Evolutionary conservation across 1,284 basidiomycete species (phyloP), one percentile per base, ranked within the genome.

Genomic region (Cutaneotrichosporon arboriforme): DNA sequence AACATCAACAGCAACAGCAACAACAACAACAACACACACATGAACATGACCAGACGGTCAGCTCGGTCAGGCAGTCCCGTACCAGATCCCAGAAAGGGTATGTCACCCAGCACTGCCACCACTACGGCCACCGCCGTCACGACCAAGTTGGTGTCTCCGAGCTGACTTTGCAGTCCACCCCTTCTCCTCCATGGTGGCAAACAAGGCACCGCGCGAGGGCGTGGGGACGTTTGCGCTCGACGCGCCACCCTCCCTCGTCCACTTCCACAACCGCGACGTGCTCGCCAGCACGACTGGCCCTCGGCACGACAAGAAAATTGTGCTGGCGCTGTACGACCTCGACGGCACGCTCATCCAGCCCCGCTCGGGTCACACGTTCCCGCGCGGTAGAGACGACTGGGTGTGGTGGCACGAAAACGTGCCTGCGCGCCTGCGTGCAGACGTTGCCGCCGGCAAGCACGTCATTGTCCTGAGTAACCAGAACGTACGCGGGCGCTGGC

Each of bases 381-480:
- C 75, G 12, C 76, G 66, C 58, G 70, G 66, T 21, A 67, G 78
- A 40, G 68, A 75, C 1, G 79, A 81, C 59, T 93, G 86, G 83
- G 78, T 82, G 58, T 91, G 88, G 86, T 92, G 88, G 88, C 74
- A 82, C 58, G 67, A 78, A 0, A 67, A 65, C 17, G 82, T 96
- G 1, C 84, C 84, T 1, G 65, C 69, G 5, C 85, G 82, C 65
- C 68, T 96, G 54, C 80, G 81, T 61, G 76, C 81, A 54, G 73
- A 84, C 2, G 76, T 81, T 50, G 73, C 80, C 14, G 74, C 81
- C 36, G 89, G 88, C 82, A 88, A 81, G 68, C 78, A 88, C 8
- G 76, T 94, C 44, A 81, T 91, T 20, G 77, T 93, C 33, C 76
- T 94, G n/a, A 85, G 87, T 0, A 93, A 94, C 66, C 90, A 94